These are phyloP conservation scores for Phialocephala sp. DNA, from an alignment of 2,329 filamentous ascomycete genomes.

Conservation along the genomic window DNA sequence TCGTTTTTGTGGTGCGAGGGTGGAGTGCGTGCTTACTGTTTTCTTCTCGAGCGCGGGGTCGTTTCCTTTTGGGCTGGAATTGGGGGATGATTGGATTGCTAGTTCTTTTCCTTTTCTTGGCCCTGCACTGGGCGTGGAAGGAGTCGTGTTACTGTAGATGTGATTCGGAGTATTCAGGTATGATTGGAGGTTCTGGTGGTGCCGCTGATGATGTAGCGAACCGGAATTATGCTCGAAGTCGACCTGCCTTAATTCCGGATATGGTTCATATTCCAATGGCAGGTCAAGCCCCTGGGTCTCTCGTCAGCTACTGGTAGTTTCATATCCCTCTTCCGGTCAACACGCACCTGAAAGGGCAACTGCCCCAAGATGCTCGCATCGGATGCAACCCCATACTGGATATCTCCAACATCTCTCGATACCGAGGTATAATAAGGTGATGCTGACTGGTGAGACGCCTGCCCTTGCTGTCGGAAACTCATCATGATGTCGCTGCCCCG, in stretches of 20 bases:
- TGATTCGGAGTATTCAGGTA: not conserved
- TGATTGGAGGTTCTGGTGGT: not conserved
- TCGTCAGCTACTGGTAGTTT: constrained; percentile 7
- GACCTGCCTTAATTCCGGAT: not conserved
- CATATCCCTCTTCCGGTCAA: not conserved
- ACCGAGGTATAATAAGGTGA: not conserved
- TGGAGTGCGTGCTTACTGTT: not conserved
- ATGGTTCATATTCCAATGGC: not conserved
- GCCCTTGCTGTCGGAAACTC: not conserved
- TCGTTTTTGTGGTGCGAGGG: too few relatives aligned
- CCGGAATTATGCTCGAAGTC: not conserved
- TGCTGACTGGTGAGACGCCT: not conserved
- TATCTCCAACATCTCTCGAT: not conserved
- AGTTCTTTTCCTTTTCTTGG: not conserved
- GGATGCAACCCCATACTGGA: not conserved
- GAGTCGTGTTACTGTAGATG: not conserved
- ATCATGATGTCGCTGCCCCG: not conserved
- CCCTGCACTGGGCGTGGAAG: not conserved
- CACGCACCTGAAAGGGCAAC: not conserved
- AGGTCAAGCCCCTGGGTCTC: not conserved
- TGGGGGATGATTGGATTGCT: not conserved
- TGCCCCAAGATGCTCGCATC: not conserved
- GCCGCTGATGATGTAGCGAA: not conserved
- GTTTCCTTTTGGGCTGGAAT: too few relatives aligned
- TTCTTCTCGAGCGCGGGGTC: not conserved